A percentile compares a stretch with the other conserved stretches of the same genome.
Conservation (phyloP, 2,329 filamentous ascomycete species). For the Sphaerulina populicola region DNA sequence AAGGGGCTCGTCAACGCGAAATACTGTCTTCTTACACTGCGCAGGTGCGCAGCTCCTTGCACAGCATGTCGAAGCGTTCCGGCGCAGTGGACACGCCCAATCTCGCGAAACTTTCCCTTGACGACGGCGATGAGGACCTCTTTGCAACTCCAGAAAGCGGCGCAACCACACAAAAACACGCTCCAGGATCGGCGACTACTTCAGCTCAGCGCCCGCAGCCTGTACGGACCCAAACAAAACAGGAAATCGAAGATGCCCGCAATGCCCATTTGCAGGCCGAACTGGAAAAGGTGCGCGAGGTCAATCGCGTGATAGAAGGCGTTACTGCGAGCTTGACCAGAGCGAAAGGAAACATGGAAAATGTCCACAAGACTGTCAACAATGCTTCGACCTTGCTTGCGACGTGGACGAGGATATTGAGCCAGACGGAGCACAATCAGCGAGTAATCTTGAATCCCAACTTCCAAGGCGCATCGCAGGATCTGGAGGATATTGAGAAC, state of each 20-base stretch:
- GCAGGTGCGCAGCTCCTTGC: neutral
- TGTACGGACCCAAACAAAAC: constrained; percentile 29
- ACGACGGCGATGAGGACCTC: constrained; percentile 48
- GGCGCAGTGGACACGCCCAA: constrained; percentile 23
- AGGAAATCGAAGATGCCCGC: constrained; percentile 52
- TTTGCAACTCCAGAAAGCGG: constrained; percentile 48
- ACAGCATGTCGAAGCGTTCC: constrained; percentile 24
- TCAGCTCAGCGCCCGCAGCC: constrained; percentile 37
- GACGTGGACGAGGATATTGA: constrained; percentile 92
- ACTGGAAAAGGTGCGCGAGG: constrained; percentile 70
- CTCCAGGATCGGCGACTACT: constrained; percentile 25
- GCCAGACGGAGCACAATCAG: constrained; percentile 96
- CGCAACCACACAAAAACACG: constrained; percentile 32
- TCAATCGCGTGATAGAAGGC: constrained; percentile 80
- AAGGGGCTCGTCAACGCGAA: constrained; percentile 17
- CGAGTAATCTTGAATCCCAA: constrained; percentile 76
- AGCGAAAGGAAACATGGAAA: constrained; percentile 71
- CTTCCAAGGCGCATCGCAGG: constrained; percentile 83
- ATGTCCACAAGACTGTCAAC: constrained; percentile 73
- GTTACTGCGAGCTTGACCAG: constrained; percentile 63
- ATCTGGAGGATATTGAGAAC: constrained; percentile 76
- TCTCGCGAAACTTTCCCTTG: constrained; percentile 37
- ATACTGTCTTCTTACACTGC: neutral
- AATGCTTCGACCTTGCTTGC: constrained; percentile 85
- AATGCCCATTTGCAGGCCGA: constrained; percentile 70